A percentile compares a stretch with the other conserved stretches of the same genome.
Conservation (phyloP, 2,329 filamentous ascomycete species). For the Pseudocercospora crystallina region DNA sequence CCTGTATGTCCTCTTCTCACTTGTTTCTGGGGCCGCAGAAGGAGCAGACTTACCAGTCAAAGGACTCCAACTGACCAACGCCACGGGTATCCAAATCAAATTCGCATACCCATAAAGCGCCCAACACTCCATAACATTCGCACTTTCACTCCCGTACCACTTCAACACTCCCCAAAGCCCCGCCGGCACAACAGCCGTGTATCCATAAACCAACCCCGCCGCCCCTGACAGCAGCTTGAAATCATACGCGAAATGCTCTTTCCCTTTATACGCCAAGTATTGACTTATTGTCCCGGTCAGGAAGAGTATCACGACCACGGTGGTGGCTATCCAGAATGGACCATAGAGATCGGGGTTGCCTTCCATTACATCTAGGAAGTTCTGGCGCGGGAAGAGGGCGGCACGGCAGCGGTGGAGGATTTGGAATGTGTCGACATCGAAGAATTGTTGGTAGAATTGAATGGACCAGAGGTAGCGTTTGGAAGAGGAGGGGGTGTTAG, state of each 20-base stretch:
- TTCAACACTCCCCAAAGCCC: slow-evolving; percentile 82
- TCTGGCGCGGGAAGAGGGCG: slow-evolving; percentile 84
- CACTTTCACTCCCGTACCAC: slow-evolving; percentile 93
- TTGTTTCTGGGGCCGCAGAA: no score
- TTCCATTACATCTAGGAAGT: slow-evolving; percentile 95
- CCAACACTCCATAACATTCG: slow-evolving; percentile 93
- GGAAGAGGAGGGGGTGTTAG: slow-evolving; percentile 29
- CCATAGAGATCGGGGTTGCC: slow-evolving; percentile 97
- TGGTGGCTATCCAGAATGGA: slow-evolving; percentile 98
- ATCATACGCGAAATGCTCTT: slow-evolving; percentile 80
- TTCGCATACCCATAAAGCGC: slow-evolving; percentile 95
- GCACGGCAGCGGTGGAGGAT: slow-evolving; percentile 84
- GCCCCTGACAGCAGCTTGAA: slow-evolving; percentile 86
- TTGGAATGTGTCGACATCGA: slow-evolving; percentile 93
- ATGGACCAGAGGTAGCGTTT: slow-evolving; percentile 93
- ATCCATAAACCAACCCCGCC: slow-evolving; percentile 91
- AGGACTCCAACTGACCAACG: slow-evolving; percentile 85
- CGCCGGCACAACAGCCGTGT: slow-evolving; percentile 79
- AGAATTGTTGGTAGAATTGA: slow-evolving; percentile 95
- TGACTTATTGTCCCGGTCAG: slow-evolving; percentile 92
- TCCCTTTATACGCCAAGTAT: slow-evolving; percentile 70
- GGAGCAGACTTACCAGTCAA: slow-evolving; percentile 61
- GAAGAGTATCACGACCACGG: slow-evolving; percentile 93
- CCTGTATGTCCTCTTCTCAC: no score
- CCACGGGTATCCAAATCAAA: slow-evolving; percentile 94